Percentiles rank a stretch among this genome's conserved stretches.
Evolutionary conservation across 352 stramenopile genomes (phyloP).

Genomic region (Pythium grandisporangium): DNA sequence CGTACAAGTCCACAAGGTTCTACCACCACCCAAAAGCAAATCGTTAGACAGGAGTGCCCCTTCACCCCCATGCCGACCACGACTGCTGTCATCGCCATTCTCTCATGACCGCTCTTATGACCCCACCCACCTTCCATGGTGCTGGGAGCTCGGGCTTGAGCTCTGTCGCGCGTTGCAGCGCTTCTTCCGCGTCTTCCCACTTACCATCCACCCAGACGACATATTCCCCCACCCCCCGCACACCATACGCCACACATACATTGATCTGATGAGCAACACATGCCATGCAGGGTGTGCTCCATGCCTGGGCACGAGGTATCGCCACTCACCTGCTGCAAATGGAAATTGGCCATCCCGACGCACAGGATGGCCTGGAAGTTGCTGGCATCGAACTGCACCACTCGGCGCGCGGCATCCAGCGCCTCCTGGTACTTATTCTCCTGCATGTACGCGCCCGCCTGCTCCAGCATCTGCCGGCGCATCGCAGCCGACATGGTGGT

Average conservation of each 20-base stretch:
- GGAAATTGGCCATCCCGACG: conserved; percentile 65
- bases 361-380: conserved; percentile 83
- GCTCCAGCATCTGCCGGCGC: conserved; percentile 72
- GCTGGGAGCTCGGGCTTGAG: conserved; percentile 66
- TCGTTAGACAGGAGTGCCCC: no score
- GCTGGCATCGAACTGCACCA: conserved; percentile 67
- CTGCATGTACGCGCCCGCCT: conserved; percentile 59
- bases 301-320: no score
- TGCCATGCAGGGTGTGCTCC: no score
- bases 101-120: background rate
- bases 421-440: conserved; percentile 69
- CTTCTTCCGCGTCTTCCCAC: conserved; percentile 63
- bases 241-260: no score
- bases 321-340: conserved; percentile 47
- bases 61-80: no score
- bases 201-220: conserved; percentile 8
- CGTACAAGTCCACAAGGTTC: conserved; percentile 72
- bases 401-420: conserved; percentile 46
- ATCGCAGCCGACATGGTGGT: conserved; percentile 49
- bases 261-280: no score
- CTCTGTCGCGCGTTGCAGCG: conserved; percentile 48
- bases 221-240: no score
- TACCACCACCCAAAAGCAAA: conserved; percentile 15
- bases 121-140: conserved; percentile 62
- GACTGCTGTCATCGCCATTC: no score